Base-by-base conservation (phyloP, 805 yeast species). In the Zygotorulaspora florentina region DNA sequence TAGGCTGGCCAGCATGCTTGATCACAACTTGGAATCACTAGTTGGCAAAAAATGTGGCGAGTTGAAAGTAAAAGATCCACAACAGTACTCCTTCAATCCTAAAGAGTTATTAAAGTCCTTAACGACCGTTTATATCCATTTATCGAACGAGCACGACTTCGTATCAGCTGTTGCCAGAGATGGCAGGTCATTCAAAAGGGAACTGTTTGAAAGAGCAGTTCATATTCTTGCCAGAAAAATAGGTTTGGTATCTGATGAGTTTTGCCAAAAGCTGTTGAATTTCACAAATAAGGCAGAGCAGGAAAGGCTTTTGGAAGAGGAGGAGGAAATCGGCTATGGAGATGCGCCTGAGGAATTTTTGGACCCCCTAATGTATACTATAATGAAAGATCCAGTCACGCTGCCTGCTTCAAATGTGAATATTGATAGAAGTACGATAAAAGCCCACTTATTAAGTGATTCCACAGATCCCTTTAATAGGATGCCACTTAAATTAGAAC, bases 391-490 rank as follows among this genome's bases (percentile, higher is more conserved):
- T 63, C 99, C 99, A 0, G 99, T 93, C 3, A 83, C 77, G n/a
- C 74, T 93, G 56, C 99, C 99, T 8, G 74, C 86, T 8, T 87
- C 96, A 0, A 84, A 80, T 52, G 79, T 90, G 15, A 80, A 82
- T 40, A 87, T 93, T 56, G 99, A 93, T 64, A 74, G 95, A 61
- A 77, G 93, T 30, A 93, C 97, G 2, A 86, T 93, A 57, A 91
- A 89, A 62, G 87, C 96, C 3, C 99, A 93, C 72, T 71, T 93
- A 48, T 75, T 93, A 64, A 87, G 91, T 69, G 98, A 93, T 68
- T 80, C 96, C 1, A 93, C 96, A 0, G 99, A 93, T 70, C 99
- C 99, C 15, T 93, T 93, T 71, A 93, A 91, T 67, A 81, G 99
- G 67, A 76, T 81, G 71, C 98, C 98, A 4, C 72, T 93, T 57